These are phyloP conservation scores for Osmanthus fragrans DNA, from an alignment of 257 asterid genomes.

Conservation along the genomic window DNA sequence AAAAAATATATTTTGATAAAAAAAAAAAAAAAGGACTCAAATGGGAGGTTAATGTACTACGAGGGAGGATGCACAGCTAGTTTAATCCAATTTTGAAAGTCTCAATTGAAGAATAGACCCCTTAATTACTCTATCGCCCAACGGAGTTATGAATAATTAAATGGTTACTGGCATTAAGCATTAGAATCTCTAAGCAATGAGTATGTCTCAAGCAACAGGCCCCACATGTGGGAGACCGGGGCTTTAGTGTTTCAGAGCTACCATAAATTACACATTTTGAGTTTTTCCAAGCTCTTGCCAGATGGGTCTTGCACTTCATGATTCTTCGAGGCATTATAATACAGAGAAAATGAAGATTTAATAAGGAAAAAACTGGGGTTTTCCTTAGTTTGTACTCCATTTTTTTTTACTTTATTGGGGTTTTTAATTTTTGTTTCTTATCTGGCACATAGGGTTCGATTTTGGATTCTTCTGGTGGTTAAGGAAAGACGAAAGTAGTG, in stretches of 20 bases:
- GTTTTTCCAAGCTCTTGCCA: conserved; percentile 22
- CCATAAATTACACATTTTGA: conserved; percentile 40
- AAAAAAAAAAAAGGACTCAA: too few relatives aligned
- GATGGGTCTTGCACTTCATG: conserved; percentile 7
- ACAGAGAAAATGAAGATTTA: conserved; percentile 6
- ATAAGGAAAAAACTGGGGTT: background rate
- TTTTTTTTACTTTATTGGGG: conserved; percentile 20
- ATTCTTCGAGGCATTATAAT: conserved; percentile 11
- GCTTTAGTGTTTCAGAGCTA: conserved; percentile 45
- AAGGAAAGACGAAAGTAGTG: conserved; percentile 26
- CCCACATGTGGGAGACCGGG: conserved; percentile 37
- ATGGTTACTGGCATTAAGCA: conserved; percentile 13
- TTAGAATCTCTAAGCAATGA: conserved; percentile 50
- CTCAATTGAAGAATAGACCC: too few relatives aligned
- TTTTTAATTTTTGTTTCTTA: conserved; percentile 21
- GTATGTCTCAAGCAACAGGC: conserved; percentile 47
- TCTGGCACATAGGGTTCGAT: conserved; percentile 41
- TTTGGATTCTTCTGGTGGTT: conserved; percentile 72
- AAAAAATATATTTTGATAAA: too few relatives aligned
- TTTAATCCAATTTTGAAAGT: too few relatives aligned
- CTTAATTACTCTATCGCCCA: background rate
- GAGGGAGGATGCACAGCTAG: too few relatives aligned
- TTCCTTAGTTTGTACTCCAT: conserved; percentile 19
- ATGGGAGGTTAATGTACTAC: too few relatives aligned
- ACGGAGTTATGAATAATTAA: conserved; percentile 12